These are phyloP conservation scores for Picea glauca DNA, from an alignment of 75 land plant genomes.

Conservation along the genomic window DNA sequence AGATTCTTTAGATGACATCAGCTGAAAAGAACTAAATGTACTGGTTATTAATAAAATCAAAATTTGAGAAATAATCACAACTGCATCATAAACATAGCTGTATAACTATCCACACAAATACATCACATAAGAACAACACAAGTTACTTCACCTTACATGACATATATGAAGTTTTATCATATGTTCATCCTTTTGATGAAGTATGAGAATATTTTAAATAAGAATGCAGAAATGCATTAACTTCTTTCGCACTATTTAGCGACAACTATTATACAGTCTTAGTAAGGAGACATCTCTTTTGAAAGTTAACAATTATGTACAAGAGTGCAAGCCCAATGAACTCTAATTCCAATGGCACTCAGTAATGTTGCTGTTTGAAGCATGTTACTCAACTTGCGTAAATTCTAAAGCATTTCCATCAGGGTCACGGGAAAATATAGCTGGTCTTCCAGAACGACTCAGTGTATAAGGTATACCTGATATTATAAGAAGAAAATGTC, in stretches of 20 bases:
- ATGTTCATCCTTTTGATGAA: neutral
- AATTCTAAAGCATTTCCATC: conserved; percentile 95
- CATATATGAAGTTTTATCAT: neutral
- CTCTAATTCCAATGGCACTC: neutral
- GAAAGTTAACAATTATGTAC: neutral
- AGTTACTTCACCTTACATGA: neutral
- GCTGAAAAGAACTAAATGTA: neutral
- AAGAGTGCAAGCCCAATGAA: neutral
- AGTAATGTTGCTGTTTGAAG: neutral
- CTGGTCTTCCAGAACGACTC: conserved; percentile 88
- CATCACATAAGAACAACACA: neutral
- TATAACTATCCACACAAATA: neutral
- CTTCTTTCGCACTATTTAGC: neutral
- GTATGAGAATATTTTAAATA: neutral
- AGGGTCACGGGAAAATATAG: conserved; percentile 88
- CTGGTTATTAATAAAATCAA: neutral
- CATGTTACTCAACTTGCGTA: conserved; percentile 30
- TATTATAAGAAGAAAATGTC: neutral
- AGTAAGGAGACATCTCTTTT: neutral
- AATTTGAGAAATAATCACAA: neutral
- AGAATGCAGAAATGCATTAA: neutral
- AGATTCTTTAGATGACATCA: neutral
- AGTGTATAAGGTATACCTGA: conserved; percentile 77
- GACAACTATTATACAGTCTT: neutral
- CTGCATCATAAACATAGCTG: neutral